Conservation (phyloP, 176 grass and related monocot genomes). For the Olyra latifolia region DNA sequence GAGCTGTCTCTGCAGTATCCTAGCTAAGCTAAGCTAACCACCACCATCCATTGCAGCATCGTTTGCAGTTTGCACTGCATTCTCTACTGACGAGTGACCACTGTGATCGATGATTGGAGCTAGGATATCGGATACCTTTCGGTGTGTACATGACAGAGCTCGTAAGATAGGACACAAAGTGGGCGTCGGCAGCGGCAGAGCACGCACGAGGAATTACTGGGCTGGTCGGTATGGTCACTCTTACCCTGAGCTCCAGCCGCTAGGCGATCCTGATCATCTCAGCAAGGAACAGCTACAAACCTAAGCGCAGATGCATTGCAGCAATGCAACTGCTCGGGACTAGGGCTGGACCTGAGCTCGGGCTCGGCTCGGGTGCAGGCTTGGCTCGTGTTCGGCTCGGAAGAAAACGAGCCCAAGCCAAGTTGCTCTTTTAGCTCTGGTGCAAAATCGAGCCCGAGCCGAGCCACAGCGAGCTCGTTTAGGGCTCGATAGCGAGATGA, state of each 20-base stretch:
- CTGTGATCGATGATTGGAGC: background rate
- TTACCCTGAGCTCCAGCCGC: constrained; percentile 2
- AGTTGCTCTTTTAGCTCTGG: no score
- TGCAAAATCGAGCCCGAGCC: no score
- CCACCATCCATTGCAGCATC: background rate
- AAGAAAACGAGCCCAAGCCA: no score
- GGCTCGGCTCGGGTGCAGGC: no score
- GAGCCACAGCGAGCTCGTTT: no score
- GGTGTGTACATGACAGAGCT: background rate
- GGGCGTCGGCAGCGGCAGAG: background rate
- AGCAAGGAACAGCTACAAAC: background rate
- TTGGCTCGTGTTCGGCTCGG: no score
- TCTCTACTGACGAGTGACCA: background rate
- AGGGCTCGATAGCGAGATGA: no score
- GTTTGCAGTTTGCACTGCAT: background rate
- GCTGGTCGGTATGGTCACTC: background rate
- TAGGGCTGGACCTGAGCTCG: no score
- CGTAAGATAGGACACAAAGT: constrained; percentile 16
- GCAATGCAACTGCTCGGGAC: no score
- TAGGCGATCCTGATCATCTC: background rate
- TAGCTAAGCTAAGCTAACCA: background rate
- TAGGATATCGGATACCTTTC: background rate
- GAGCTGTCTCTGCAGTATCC: background rate
- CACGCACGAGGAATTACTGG: background rate
- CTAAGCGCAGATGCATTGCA: background rate